Evolutionary conservation across 805 yeast species (phyloP).

Genomic region (Candida silvatica): DNA sequence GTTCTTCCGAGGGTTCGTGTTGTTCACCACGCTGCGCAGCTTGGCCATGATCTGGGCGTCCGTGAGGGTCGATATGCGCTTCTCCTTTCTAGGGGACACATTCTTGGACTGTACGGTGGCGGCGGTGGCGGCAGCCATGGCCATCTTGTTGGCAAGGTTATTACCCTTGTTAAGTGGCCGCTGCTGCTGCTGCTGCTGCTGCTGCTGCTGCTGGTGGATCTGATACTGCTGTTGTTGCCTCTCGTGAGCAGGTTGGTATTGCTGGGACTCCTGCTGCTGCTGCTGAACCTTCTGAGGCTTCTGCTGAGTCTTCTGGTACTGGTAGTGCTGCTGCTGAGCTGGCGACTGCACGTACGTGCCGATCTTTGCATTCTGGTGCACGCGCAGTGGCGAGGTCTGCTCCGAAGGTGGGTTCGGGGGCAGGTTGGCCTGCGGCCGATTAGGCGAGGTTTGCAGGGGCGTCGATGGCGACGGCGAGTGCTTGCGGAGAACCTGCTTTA

Average conservation of each 20-base stretch:
- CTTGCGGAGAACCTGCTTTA: too few relatives aligned
- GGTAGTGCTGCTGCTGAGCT: background rate
- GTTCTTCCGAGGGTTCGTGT: constrained; percentile 76
- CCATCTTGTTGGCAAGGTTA: too few relatives aligned
- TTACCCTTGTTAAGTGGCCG: too few relatives aligned
- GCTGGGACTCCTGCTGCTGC: background rate
- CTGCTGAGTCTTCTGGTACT: background rate
- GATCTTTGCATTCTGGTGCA: too few relatives aligned
- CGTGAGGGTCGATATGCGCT: constrained; percentile 56
- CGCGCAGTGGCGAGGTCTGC: background rate
- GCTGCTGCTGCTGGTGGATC: constrained; percentile 5
- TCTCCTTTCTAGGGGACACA: constrained; percentile 23
- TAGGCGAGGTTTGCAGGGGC: background rate
- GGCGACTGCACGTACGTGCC: background rate
- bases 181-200: constrained; percentile 9
- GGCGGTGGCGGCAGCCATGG: constrained; percentile 29
- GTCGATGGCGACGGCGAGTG: background rate
- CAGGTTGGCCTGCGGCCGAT: background rate
- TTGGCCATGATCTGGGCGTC: constrained; percentile 82
- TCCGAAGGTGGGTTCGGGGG: background rate
- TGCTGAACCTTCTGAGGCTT: background rate
- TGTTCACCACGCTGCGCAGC: constrained; percentile 72
- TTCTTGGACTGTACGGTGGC: constrained; percentile 16
- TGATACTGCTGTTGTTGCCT: constrained; percentile 4
- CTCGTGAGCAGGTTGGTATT: background rate